These are phyloP conservation scores for Umbellularia californica DNA, from an alignment of 164 flowering plant genomes.

Conservation along the genomic window DNA sequence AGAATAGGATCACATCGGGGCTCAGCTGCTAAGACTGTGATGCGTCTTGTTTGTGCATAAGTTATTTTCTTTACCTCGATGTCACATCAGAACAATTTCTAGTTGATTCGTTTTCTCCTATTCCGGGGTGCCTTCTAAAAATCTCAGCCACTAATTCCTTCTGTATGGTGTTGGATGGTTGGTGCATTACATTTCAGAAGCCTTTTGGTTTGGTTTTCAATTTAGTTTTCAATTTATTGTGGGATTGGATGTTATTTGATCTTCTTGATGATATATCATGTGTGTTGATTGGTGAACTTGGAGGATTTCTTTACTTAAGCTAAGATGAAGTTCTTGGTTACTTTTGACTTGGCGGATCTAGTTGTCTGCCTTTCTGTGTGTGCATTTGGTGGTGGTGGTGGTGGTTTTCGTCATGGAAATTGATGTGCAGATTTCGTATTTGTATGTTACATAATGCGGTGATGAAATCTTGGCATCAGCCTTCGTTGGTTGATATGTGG, in stretches of 20 bases:
- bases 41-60: not conserved
- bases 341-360: not conserved
- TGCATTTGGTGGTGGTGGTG: not conserved
- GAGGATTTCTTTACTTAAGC: not conserved
- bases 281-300: not conserved
- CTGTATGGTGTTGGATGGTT: not conserved
- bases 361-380: not conserved
- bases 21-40: too few species aligned
- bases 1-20: constrained; percentile 3
- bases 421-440: not conserved
- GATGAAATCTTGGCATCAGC: not conserved
- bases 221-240: not conserved
- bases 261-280: not conserved
- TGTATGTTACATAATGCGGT: not conserved
- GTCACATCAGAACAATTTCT: not conserved
- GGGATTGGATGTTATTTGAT: not conserved
- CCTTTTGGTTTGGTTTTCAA: not conserved
- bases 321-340: not conserved
- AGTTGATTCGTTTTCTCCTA: not conserved
- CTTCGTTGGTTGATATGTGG: not conserved
- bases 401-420: not conserved
- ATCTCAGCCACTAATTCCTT: not conserved
- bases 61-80: not conserved
- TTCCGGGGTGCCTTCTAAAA: not conserved
- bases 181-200: not conserved